Base-by-base conservation (phyloP, 108 stramenopile species). In the Nitzschia putrida region DNA sequence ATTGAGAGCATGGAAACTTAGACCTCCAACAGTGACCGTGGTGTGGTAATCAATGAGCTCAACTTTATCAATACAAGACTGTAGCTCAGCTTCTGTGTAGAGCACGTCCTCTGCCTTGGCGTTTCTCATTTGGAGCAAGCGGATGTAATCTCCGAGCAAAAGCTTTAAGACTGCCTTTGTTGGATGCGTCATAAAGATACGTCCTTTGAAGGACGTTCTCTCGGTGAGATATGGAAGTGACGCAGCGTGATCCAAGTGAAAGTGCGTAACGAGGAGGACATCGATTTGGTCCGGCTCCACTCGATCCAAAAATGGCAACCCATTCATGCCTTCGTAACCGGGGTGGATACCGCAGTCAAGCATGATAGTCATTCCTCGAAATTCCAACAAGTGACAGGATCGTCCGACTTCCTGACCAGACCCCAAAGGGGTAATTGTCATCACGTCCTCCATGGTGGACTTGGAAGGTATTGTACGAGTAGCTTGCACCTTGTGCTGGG, bases 331-430 rank as follows among this genome's bases (percentile, higher is more conserved):
- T 49, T 95, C 89, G 71, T 95, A 92, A 43, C 98, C 97, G 18
- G 99, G 98, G 74, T 98, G 97, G 65, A 98, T 95, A 71, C 99
- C 99, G 68, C 97, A 98, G 73, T 99, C 99, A 55, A 99, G 82
- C 84, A 97, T 68, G 53, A 99, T 81, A 0, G 88, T 95, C 76
- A 86, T 93, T 61, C 91, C 94, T 50, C 95, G 93, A 87, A 96
- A 96, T 68, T 96, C 89, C 8, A 99, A 78, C 53, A 99, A 76
- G 56, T 98, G 94, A 80, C 99, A 99, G 8, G 94, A 95, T 52
- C 99, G 85, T 18, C 99, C 99, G 25, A 99, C 99, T 75, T 99
- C 99, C 63, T 98, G 93, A 8, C 87, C 87, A 23, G 80, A 61
- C 37, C 87, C 87, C 77, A 88, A 57, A 1, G 87, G 87, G n/a